Conservation (phyloP, 2,329 filamentous ascomycete genomes). For the Diaporthe vexans region DNA sequence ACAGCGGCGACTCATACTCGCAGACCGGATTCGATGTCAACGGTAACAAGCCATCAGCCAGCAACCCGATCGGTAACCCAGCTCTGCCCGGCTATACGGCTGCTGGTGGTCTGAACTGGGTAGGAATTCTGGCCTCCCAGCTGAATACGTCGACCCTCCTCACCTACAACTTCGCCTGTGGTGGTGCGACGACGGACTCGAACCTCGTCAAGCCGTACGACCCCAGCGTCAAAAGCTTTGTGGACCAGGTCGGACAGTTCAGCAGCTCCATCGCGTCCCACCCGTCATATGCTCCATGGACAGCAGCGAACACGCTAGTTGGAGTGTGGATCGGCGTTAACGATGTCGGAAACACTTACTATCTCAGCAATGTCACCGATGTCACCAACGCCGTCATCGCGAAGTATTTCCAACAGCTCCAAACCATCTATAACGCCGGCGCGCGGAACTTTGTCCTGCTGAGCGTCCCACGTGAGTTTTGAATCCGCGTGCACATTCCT, state of each 20-base stretch:
- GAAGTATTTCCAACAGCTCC: conserved; percentile 57
- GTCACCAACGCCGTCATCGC: conserved; percentile 58
- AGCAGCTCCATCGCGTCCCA: conserved; percentile 50
- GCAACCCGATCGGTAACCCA: conserved; percentile 74
- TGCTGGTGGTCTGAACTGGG: conserved; percentile 63
- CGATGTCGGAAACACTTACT: conserved; percentile 66
- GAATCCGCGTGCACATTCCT: fast-evolving
- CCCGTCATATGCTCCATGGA: conserved; percentile 57
- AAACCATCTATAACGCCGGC: conserved; percentile 65
- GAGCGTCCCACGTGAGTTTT: conserved; percentile 64
- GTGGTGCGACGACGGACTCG: conserved; percentile 65
- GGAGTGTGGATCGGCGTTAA: conserved; percentile 60
- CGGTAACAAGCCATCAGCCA: conserved; percentile 62
- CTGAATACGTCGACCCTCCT: conserved; percentile 59
- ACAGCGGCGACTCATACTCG: conserved; percentile 71
- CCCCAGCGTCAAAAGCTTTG: conserved; percentile 62
- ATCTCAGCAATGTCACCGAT: conserved; percentile 44
- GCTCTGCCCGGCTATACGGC: conserved; percentile 63
- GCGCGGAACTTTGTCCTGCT: conserved; percentile 71
- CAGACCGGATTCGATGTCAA: conserved; percentile 69
- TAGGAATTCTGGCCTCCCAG: conserved; percentile 59
- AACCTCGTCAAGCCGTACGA: conserved; percentile 62
- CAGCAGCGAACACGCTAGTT: conserved; percentile 59
- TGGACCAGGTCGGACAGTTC: conserved; percentile 65
- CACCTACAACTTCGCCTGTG: conserved; percentile 65